phyloP scores from a whole-genome alignment of 2,329 filamentous ascomycete species.

The Parascedosporium putredinis region DNA sequence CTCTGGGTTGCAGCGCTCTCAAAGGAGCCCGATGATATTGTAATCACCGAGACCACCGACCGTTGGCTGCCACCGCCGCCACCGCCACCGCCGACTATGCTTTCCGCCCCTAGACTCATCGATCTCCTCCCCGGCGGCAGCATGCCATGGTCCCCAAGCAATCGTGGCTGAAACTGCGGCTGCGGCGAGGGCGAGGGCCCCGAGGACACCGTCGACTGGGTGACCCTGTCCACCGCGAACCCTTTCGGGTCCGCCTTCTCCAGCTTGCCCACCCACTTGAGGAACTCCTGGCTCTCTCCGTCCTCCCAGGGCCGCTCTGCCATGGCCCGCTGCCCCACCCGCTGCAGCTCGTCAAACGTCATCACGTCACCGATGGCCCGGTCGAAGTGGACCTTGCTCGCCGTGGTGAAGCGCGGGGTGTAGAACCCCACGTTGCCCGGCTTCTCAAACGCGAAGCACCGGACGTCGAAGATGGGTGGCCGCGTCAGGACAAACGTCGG shows the following conservation, averaged over 20 bases:
- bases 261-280: slow-evolving; percentile 51
- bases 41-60: background rate
- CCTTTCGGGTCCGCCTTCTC: slow-evolving; percentile 41
- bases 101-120: background rate
- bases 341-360: slow-evolving; percentile 59
- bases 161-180: slow-evolving; percentile 9
- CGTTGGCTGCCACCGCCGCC: background rate
- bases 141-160: background rate
- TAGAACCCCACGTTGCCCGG: slow-evolving; percentile 58
- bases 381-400: slow-evolving; percentile 70
- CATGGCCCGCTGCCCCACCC: slow-evolving; percentile 49
- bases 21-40: background rate
- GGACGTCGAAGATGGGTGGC: slow-evolving; percentile 69
- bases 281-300: slow-evolving; percentile 50
- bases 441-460: slow-evolving; percentile 72
- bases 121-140: background rate
- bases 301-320: slow-evolving; percentile 28
- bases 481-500: slow-evolving; percentile 50
- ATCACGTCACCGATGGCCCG: slow-evolving; percentile 58
- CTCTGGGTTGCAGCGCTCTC: background rate
- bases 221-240: slow-evolving; percentile 29
- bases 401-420: slow-evolving; percentile 64
- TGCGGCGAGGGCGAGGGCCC: slow-evolving; percentile 22
- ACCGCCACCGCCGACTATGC: no score
- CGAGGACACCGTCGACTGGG: slow-evolving; percentile 32